Conservation (phyloP, 2,329 filamentous ascomycete species). For the Aspergillus sp. region DNA sequence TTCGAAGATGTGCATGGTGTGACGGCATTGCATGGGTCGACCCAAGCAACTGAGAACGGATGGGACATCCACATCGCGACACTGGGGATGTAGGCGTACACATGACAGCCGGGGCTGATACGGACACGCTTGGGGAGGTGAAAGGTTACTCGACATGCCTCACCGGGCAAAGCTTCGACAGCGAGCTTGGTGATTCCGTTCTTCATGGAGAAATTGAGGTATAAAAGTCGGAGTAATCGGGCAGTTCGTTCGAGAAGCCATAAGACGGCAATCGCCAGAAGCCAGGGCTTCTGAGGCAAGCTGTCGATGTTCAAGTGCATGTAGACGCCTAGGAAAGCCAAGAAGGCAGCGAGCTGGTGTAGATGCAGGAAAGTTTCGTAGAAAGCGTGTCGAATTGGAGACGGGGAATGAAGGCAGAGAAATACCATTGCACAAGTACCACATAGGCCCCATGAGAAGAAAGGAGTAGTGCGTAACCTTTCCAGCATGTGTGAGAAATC, state of each 20-base stretch:
- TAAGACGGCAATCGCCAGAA: slow-evolving; percentile 30
- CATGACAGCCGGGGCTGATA: slow-evolving; percentile 54
- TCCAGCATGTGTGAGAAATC: slow-evolving; percentile 26
- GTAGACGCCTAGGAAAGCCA: slow-evolving; percentile 42
- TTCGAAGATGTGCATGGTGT: slow-evolving; percentile 16
- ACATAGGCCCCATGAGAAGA: slow-evolving; percentile 43
- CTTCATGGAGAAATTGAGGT: slow-evolving; percentile 50
- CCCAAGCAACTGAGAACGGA: slow-evolving; percentile 46
- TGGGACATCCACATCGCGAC: slow-evolving; percentile 46
- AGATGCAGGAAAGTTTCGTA: slow-evolving; percentile 46
- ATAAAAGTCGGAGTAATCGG: slow-evolving; percentile 46
- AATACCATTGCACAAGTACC: slow-evolving; percentile 38
- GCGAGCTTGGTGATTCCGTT: slow-evolving; percentile 47
- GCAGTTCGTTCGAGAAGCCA: slow-evolving; percentile 41
- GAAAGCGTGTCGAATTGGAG: slow-evolving; percentile 41
- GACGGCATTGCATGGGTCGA: slow-evolving; percentile 28
- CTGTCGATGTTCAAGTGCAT: slow-evolving; percentile 38
- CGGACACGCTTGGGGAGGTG: slow-evolving; percentile 51
- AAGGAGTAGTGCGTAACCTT: slow-evolving; percentile 31
- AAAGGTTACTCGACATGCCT: slow-evolving; percentile 59
- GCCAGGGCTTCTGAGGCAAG: slow-evolving; percentile 38
- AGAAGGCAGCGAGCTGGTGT: slow-evolving; percentile 41
- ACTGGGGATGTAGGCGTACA: slow-evolving; percentile 56
- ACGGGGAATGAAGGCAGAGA: slow-evolving; percentile 40
- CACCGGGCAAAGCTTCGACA: slow-evolving; percentile 55